Percentiles rank a stretch among this genome's conserved stretches.
phyloP scores from a whole-genome alignment of 208 protist genomes.

The Wallacemonas sp. region DNA sequence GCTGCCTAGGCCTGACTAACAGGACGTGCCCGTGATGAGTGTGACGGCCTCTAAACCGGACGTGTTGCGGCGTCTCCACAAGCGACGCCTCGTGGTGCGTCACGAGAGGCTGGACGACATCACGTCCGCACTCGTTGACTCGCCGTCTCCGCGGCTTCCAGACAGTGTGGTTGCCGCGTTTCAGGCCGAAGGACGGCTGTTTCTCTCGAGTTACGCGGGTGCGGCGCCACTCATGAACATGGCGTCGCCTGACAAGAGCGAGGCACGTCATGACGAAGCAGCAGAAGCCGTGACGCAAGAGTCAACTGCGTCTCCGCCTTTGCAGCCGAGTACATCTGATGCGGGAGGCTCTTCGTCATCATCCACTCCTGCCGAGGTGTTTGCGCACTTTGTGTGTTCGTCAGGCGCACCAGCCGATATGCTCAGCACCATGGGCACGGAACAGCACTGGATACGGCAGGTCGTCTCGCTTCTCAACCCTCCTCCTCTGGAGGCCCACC shows the following conservation, averaged over 20 bases:
- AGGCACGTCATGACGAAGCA: not conserved
- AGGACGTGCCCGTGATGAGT: no score
- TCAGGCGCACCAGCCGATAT: no score
- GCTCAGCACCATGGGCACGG: no score
- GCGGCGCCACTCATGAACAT: not conserved
- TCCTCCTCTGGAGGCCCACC: not conserved
- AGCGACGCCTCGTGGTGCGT: not conserved
- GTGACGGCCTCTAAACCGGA: no score
- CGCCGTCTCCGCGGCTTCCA: not conserved
- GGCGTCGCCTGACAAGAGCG: not conserved
- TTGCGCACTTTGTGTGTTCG: not conserved
- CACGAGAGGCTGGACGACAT: not conserved
- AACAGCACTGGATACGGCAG: not conserved
- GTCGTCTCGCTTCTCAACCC: not conserved
- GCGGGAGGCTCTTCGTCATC: no score
- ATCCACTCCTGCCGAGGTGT: no score
- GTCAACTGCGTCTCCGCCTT: no score
- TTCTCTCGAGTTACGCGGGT: slow-evolving; percentile 19
- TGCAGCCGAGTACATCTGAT: no score
- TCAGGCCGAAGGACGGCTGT: slow-evolving; percentile 14
- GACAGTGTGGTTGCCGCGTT: not conserved
- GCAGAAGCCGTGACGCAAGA: not conserved
- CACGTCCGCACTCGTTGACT: not conserved
- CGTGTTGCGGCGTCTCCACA: not conserved
- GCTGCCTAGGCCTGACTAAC: no score